Conservation (phyloP, 2,329 filamentous ascomycete genomes). For the Ceratocystis destructans region DNA sequence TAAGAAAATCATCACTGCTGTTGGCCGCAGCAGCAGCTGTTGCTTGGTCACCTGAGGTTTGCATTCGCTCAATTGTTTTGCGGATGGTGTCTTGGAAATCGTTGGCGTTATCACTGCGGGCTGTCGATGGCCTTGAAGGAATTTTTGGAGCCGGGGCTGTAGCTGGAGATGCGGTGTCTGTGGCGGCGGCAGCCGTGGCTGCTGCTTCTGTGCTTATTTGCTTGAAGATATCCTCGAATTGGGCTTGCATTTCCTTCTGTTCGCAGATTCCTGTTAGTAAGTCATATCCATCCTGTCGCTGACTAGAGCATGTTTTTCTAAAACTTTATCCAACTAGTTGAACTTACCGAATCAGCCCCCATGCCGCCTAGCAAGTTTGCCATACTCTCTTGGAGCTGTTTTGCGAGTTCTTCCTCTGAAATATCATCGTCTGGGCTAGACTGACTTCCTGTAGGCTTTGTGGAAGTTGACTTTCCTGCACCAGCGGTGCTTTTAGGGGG, state of each 20-base stretch:
- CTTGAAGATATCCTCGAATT: constrained; percentile 67
- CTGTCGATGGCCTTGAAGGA: constrained; percentile 28
- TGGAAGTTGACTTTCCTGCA: neutral
- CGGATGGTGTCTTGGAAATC: constrained; percentile 88
- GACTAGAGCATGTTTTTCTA: neutral
- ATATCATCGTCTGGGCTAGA: constrained; percentile 14
- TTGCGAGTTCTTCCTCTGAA: constrained; percentile 18
- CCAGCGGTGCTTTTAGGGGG: constrained; percentile 24
- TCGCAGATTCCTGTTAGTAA: neutral
- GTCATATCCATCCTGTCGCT: neutral
- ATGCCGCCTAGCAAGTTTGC: constrained; percentile 16
- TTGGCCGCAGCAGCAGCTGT: constrained; percentile 61
- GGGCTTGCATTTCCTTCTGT: constrained; percentile 45
- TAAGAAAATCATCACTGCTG: constrained; percentile 60
- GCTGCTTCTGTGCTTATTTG: constrained; percentile 38
- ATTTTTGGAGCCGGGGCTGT: constrained; percentile 25
- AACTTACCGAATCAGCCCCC: constrained; percentile 17
- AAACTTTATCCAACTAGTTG: neutral
- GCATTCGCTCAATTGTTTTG: constrained; percentile 92
- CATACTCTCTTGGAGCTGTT: constrained; percentile 18
- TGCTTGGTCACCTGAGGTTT: constrained; percentile 71
- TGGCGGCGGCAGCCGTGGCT: constrained; percentile 24
- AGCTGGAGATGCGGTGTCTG: constrained; percentile 22
- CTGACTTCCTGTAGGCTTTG: neutral
- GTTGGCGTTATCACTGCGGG: constrained; percentile 35